Percentiles rank a stretch among this genome's conserved stretches.
phyloP scores from a whole-genome alignment of 2,329 filamentous ascomycete genomes.

The Colletotrichum sp. region DNA sequence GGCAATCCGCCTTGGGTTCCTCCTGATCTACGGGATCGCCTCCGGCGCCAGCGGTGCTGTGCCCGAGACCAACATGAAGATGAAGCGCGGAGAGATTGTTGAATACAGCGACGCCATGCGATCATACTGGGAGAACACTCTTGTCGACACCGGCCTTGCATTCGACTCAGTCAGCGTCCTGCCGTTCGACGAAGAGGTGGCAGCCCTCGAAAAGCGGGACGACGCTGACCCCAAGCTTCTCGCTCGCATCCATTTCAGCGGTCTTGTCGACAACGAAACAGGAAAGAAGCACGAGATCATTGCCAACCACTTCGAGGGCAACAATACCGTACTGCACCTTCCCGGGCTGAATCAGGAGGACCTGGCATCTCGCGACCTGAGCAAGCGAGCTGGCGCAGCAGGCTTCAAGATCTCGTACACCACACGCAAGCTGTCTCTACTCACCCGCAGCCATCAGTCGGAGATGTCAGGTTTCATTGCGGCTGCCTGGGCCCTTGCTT shows the following conservation, averaged over 20 bases:
- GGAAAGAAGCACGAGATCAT: background rate
- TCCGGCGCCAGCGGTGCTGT: background rate
- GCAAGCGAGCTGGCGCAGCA: background rate
- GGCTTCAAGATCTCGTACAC: background rate
- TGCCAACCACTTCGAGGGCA: background rate
- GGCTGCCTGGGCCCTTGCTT: background rate
- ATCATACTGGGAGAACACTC: background rate
- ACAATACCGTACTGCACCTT: background rate
- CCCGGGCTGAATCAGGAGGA: background rate
- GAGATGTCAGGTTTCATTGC: background rate
- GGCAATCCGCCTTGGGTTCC: background rate
- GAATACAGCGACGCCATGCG: background rate
- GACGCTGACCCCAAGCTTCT: background rate
- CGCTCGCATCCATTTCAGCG: background rate
- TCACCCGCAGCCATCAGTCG: background rate
- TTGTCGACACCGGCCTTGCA: background rate
- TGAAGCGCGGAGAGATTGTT: background rate
- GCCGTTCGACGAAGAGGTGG: background rate
- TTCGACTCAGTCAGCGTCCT: background rate
- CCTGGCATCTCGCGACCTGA: background rate
- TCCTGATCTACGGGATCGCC: background rate
- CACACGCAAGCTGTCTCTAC: background rate
- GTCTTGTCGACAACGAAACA: background rate
- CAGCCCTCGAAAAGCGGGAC: background rate
- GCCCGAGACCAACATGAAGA: background rate